Evolutionary conservation across 208 protist genomes (phyloP).

Genomic region (Wallacemonas collosoma): DNA sequence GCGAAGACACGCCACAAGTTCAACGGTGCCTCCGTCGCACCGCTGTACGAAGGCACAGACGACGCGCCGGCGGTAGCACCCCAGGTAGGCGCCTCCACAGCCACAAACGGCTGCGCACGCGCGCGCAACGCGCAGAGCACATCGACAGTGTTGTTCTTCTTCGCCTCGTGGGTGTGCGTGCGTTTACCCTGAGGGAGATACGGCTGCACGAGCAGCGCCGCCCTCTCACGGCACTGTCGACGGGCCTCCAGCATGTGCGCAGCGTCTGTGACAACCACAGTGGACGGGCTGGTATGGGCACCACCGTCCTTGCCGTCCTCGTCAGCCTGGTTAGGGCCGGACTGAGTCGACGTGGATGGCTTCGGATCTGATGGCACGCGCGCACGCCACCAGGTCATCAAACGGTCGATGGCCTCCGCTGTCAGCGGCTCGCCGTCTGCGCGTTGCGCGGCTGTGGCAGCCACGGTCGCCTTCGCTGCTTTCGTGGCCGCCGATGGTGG

Average conservation of each 20-base stretch:
- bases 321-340: background rate
- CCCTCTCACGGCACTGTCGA: constrained; percentile 9
- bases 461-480: background rate
- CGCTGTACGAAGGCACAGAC: background rate
- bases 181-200: constrained; percentile 3
- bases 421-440: background rate
- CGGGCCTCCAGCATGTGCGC: background rate
- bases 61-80: constrained; percentile 12
- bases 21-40: constrained; percentile 30
- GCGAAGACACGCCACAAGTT: constrained; percentile 65
- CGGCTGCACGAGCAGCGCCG: background rate
- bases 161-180: background rate
- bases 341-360: background rate
- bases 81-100: constrained; percentile 13
- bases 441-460: background rate
- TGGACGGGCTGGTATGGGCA: background rate
- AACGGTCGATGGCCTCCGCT: constrained; percentile 2
- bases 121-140: background rate
- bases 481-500: background rate
- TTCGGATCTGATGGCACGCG: background rate
- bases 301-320: background rate
- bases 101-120: background rate
- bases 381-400: constrained; percentile 13
- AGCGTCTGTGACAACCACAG: background rate
- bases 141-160: background rate